These are phyloP conservation scores for Symbiotaphrina buchneri DNA, from an alignment of 495 filamentous ascomycete genomes.

Conservation along the genomic window DNA sequence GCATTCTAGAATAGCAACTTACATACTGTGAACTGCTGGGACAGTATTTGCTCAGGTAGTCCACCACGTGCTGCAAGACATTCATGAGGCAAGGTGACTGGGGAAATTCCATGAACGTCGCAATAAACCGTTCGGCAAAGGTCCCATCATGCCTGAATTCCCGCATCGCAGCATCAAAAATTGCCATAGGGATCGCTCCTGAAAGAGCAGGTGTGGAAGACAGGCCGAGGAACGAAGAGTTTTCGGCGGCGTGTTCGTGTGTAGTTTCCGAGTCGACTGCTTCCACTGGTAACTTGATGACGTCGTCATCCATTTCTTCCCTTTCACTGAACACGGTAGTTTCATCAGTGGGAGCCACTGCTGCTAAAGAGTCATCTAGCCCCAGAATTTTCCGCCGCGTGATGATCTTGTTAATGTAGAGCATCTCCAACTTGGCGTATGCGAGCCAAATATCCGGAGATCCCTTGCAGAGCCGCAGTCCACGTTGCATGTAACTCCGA, in stretches of 20 bases:
- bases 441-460: constrained; percentile 59
- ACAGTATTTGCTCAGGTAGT: constrained; percentile 11
- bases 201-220: constrained; percentile 60
- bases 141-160: constrained; percentile 39
- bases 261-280: constrained; percentile 37
- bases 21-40: constrained; percentile 33
- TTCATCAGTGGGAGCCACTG: constrained; percentile 14
- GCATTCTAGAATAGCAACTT: constrained; percentile 48
- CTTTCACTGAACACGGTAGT: constrained; percentile 19
- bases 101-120: constrained; percentile 47
- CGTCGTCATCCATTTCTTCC: constrained; percentile 18
- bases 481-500: constrained; percentile 70
- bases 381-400: constrained; percentile 44
- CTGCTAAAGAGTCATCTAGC: constrained; percentile 28
- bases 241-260: constrained; percentile 23
- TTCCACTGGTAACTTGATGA: constrained; percentile 37
- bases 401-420: constrained; percentile 66
- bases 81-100: constrained; percentile 35
- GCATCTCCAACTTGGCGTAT: constrained; percentile 81
- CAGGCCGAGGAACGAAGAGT: constrained; percentile 33
- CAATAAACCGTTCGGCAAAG: constrained; percentile 56
- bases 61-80: constrained; percentile 38
- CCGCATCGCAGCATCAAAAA: constrained; percentile 75
- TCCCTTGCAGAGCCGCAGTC: constrained; percentile 64
- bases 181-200: constrained; percentile 77